Conservation (phyloP, 306 rosid genomes). For the Spatholobus suberectus region DNA sequence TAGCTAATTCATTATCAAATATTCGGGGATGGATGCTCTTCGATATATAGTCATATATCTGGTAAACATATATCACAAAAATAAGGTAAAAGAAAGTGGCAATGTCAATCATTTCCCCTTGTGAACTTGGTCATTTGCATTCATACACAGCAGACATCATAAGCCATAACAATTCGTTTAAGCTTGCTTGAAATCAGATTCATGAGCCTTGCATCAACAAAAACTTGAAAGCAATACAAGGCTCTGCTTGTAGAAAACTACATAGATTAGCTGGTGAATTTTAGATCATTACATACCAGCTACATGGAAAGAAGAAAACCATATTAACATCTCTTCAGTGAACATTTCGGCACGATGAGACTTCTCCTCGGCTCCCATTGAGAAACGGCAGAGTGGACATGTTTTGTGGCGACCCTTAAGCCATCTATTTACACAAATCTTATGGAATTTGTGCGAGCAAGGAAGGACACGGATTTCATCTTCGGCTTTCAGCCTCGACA, state of each 20-base stretch:
- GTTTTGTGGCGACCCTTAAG: slow-evolving; percentile 68
- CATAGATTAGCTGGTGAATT: slow-evolving; percentile 6
- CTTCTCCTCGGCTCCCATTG: slow-evolving; percentile 57
- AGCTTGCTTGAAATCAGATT: slow-evolving; percentile 4
- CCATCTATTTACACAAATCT: slow-evolving; percentile 81
- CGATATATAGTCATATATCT: no score
- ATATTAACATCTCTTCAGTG: slow-evolving; percentile 83
- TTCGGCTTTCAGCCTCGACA: slow-evolving; percentile 62
- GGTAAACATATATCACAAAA: neutral
- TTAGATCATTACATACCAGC: slow-evolving; percentile 65
- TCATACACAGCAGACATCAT: neutral
- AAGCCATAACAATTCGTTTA: neutral
- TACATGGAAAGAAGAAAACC: slow-evolving; percentile 91
- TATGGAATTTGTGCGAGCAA: slow-evolving; percentile 84
- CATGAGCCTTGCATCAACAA: slow-evolving; percentile 22
- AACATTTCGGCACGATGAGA: slow-evolving; percentile 53
- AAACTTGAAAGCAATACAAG: neutral
- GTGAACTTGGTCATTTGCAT: neutral
- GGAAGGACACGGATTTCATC: slow-evolving; percentile 70
- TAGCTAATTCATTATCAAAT: neutral
- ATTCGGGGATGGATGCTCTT: neutral
- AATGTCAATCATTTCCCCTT: neutral
- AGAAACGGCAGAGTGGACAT: slow-evolving; percentile 83
- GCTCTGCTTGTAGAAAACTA: neutral
- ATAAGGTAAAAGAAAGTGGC: neutral